Base-by-base conservation (phyloP, 1,284 basidiomycete genomes). In the Cryptococcus jaspeensis region DNA sequence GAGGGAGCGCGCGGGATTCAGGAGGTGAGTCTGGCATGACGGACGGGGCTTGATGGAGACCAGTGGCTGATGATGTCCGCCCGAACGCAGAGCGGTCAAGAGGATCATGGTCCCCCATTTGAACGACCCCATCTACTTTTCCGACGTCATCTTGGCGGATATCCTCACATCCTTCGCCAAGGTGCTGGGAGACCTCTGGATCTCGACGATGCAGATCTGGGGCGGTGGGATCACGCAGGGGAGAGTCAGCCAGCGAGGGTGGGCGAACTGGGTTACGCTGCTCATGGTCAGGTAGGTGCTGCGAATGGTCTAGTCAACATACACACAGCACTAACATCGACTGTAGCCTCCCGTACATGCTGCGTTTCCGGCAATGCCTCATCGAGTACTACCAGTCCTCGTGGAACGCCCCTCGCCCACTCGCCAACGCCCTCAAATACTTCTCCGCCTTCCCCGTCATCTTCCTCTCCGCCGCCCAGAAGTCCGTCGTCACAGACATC, bases 391-490 rank as follows among this genome's bases (percentile, higher is more conserved):
- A 82, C 54, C 82, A 85, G 38, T 84, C 88, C 12, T 77, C 80
- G 18, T 88, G 87, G 63, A 81, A 83, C 39, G 85, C 82, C 56
- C 83, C 82, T 38, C 84, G 87, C 39, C 89, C 92, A 2, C 80
- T 98, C n/a, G 87, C 84, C 76, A 99, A 99, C 75, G 94, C 95
- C 0, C 74, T 94, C 57, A 99, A 99, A 82, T 99, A 99, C 73
- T 91, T 92, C 0, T 89, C 92, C 7, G 88, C 95, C 0, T 95
- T 99, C 73, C 96, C 96, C n/a, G 93, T 98, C 52, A 97, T 99
- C 62, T 89, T 89, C 70, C 81, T 97, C 38, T 93, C 91, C 52
- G 92, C 92, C 23, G 87, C 89, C 16, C 92, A 94, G 71, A 83
- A 87, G 56, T 79, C 84, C 36, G 85, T 89, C 15, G 80, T 84